Evolutionary conservation across 1,139 yeast genomes (phyloP).

Genomic region (Yamadazyma conglobata): DNA sequence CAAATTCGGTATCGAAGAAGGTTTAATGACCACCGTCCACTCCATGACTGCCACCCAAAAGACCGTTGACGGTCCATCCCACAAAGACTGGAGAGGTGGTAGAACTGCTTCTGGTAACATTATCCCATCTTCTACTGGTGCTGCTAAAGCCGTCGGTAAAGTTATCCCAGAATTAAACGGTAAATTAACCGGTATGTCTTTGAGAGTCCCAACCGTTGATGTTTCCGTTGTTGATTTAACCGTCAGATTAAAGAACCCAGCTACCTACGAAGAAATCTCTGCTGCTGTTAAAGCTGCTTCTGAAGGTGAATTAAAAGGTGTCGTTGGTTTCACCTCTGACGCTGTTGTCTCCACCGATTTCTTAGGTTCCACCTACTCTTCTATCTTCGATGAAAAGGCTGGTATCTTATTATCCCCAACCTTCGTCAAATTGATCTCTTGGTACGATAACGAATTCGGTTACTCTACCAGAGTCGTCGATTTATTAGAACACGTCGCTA

Average conservation of each 20-base stretch:
- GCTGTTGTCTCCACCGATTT: slow-evolving; percentile 85
- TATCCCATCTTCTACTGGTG: slow-evolving; percentile 89
- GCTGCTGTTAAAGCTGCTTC: slow-evolving; percentile 68
- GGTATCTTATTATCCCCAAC: slow-evolving; percentile 80
- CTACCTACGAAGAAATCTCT: slow-evolving; percentile 75
- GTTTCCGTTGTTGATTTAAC: slow-evolving; percentile 61
- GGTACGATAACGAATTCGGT: slow-evolving; percentile 92
- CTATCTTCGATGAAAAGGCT: slow-evolving; percentile 82
- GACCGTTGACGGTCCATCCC: slow-evolving; percentile 90
- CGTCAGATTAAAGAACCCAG: slow-evolving; percentile 59
- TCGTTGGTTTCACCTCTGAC: slow-evolving; percentile 81
- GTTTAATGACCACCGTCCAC: slow-evolving; percentile 89
- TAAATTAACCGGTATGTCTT: slow-evolving; percentile 84
- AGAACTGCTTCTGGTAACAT: slow-evolving; percentile 89
- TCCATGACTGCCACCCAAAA: slow-evolving; percentile 88
- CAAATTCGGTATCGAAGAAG: slow-evolving; percentile 78
- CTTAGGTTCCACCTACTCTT: slow-evolving; percentile 73
- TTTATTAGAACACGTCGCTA: slow-evolving; percentile 73
- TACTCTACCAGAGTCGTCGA: slow-evolving; percentile 91
- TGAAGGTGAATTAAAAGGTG: slow-evolving; percentile 68
- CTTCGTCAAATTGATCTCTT: slow-evolving; percentile 80
- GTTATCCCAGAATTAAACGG: slow-evolving; percentile 86
- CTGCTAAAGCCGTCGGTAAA: slow-evolving; percentile 91
- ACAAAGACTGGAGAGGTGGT: slow-evolving; percentile 95
- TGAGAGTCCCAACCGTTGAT: slow-evolving; percentile 85